Conservation (phyloP, 352 stramenopile genomes). For the Phytophthora melonis region DNA sequence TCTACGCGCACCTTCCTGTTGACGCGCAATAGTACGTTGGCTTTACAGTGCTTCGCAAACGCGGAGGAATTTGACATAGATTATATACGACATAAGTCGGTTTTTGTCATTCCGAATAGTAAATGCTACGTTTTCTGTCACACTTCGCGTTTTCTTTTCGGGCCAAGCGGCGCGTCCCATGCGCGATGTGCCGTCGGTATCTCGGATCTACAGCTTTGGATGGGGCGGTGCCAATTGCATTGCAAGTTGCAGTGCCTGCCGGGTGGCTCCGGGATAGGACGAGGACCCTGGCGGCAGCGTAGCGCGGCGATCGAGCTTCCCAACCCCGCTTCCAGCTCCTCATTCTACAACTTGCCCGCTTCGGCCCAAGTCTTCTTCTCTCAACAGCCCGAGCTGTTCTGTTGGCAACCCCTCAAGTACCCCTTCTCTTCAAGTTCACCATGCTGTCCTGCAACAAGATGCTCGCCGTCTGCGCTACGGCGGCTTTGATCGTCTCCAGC, state of each 20-base stretch:
- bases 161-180: neutral
- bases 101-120: too few species aligned
- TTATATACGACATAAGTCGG: too few species aligned
- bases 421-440: slow-evolving; percentile 14
- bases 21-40: too few species aligned
- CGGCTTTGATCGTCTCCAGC: slow-evolving; percentile 36
- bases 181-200: slow-evolving; percentile 29
- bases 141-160: too few species aligned
- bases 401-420: slow-evolving; percentile 16
- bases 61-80: too few species aligned
- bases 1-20: too few species aligned
- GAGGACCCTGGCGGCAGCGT: neutral
- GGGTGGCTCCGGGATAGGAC: slow-evolving; percentile 2
- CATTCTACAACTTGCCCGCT: slow-evolving; percentile 43
- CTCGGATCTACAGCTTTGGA: slow-evolving; percentile 27
- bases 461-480: slow-evolving; percentile 38
- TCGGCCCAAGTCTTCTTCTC: slow-evolving; percentile 28
- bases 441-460: slow-evolving; percentile 47
- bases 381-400: slow-evolving; percentile 32
- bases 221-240: slow-evolving; percentile 22
- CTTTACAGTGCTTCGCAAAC: too few species aligned
- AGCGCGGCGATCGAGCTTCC: neutral
- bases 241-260: slow-evolving; percentile 19
- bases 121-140: too few species aligned
- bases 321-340: slow-evolving; percentile 12